Evolutionary conservation across 2,329 filamentous ascomycete species (phyloP).

Genomic region (Sarocladium brachiariae): DNA sequence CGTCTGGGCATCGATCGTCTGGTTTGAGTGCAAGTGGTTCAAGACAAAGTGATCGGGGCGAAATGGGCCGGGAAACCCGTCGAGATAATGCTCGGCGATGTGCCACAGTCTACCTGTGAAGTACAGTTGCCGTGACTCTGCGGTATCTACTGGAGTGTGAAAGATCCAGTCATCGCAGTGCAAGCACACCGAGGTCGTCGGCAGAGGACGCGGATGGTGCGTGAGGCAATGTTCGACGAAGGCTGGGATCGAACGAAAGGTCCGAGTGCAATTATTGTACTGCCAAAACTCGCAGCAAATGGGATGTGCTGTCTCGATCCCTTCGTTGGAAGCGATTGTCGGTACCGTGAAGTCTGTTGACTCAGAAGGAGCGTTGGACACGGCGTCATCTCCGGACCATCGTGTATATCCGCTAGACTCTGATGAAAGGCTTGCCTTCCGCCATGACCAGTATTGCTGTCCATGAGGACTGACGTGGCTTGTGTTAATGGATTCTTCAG

Average conservation of each 20-base stretch:
- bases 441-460: background rate
- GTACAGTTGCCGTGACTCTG: background rate
- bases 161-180: background rate
- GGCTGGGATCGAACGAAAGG: background rate
- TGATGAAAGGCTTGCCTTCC: background rate
- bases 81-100: background rate
- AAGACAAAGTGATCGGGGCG: constrained; percentile 7
- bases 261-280: background rate
- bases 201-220: background rate
- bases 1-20: background rate
- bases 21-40: background rate
- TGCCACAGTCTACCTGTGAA: background rate
- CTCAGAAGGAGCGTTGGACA: background rate
- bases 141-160: background rate
- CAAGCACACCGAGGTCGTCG: constrained; percentile 1
- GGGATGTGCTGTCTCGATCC: background rate
- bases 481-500: background rate
- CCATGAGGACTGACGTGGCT: background rate
- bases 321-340: background rate
- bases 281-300: constrained; percentile 2
- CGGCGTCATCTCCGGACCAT: background rate
- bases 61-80: background rate
- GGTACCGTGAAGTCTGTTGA: background rate
- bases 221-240: background rate
- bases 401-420: background rate